Base-by-base conservation (phyloP, 106 monocot species). In the Dioscorea alata region DNA sequence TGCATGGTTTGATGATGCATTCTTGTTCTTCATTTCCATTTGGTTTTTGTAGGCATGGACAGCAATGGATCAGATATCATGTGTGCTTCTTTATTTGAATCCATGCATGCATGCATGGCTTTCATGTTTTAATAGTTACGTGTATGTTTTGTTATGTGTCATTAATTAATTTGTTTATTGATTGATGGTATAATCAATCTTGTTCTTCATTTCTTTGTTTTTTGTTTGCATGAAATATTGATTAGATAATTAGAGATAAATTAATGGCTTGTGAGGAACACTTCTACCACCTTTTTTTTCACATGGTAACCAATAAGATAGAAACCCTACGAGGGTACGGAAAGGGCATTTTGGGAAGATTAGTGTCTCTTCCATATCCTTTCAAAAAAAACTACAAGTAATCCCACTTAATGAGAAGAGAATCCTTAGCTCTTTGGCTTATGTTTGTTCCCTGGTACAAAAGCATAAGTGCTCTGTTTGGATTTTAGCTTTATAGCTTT, bases 381-480 rank as follows among this genome's bases (percentile, higher is more conserved):
- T 42, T 42, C 42, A 42, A 42, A 0, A 42, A 6, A 10, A n/a
- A n/a, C n/a, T n/a, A n/a, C n/a, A n/a, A n/a, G n/a, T n/a, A n/a
- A n/a, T n/a, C n/a, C n/a, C n/a, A 42, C 42, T 42, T 3, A 3
- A 42, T 42, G 6, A 8, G 42, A 42, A 42, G 54, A 18, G 52
- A 68, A 68, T 68, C 25, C n/a, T 32, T 16, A 56, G 28, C 14
- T 14, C 68, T 68, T 68, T 68, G 54, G 52, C 54, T 42, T 42
- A 42, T 42, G 42, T 42, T 54, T 54, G 25, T 13, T 68, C 23
- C 7, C 68, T 19, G 25, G 53, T 54, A 54, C 54, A 22, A 54
- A 68, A 54, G 68, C 18, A 66, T 68, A 68, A 53, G 68, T 68
- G 31, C 67, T 54, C 31, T 68, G 51, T 32, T 31, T 53, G 7